Conservation (phyloP, 169 alveolate species). For the Plasmodium chabaudi region DNA sequence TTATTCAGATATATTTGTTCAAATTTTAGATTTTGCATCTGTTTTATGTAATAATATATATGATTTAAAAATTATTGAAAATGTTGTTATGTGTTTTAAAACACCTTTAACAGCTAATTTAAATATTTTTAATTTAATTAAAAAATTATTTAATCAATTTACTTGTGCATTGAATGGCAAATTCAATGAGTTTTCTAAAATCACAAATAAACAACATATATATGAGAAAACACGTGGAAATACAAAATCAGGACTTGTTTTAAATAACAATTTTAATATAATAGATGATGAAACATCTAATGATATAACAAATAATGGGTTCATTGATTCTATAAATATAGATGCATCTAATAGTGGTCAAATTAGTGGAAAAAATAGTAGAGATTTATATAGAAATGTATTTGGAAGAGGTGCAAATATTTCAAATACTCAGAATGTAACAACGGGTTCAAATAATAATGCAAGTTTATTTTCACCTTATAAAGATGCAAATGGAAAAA, state of each 20-base stretch:
- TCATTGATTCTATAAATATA: neutral
- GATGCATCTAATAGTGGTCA: too few species aligned
- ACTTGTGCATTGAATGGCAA: constrained; percentile 16
- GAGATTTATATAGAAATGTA: constrained; percentile 12
- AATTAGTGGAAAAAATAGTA: neutral
- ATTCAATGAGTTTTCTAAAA: constrained; percentile 47
- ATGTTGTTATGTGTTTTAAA: constrained; percentile 65
- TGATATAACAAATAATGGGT: neutral
- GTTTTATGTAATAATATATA: constrained; percentile 66
- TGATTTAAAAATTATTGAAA: constrained; percentile 53
- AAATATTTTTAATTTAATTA: constrained; percentile 52
- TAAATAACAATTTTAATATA: neutral
- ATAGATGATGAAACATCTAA: neutral
- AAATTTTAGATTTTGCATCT: constrained; percentile 72
- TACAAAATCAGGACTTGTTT: neutral
- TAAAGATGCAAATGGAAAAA: neutral
- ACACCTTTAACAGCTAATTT: constrained; percentile 74
- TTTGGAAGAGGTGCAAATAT: neutral
- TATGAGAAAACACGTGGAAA: constrained; percentile 9
- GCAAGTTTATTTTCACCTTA: neutral
- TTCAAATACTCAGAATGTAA: neutral
- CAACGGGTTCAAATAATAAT: too few species aligned
- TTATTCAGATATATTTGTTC: constrained; percentile 70
- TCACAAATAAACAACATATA: constrained; percentile 34
- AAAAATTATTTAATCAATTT: constrained; percentile 58